Conservation (phyloP, 2,329 filamentous ascomycete species). For the Calycina marina region DNA sequence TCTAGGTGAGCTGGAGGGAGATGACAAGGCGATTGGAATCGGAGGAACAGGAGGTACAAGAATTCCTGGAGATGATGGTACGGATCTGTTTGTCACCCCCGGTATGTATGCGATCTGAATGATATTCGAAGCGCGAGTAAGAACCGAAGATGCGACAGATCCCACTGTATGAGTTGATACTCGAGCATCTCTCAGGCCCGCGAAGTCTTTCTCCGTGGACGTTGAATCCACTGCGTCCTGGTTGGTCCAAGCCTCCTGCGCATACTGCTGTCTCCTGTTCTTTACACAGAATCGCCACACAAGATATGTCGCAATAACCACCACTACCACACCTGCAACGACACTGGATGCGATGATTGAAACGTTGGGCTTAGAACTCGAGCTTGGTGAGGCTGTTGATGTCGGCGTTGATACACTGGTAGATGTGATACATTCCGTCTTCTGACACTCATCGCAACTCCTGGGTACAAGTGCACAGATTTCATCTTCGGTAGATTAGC, state of each 20-base stretch:
- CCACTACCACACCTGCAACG: constrained; percentile 63
- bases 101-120: constrained; percentile 99
- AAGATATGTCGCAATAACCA: constrained; percentile 63
- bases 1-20: constrained; percentile 38
- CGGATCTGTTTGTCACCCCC: constrained; percentile 84
- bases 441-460: constrained; percentile 45
- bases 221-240: constrained; percentile 33
- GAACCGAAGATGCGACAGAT: constrained; percentile 87
- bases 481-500: no score
- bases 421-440: constrained; percentile 36
- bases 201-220: constrained; percentile 37
- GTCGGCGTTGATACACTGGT: constrained; percentile 9
- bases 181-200: constrained; percentile 42
- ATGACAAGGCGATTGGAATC: constrained; percentile 56
- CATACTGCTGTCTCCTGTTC: constrained; percentile 54
- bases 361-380: constrained; percentile 41
- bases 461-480: constrained; percentile 44
- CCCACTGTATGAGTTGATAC: constrained; percentile 74
- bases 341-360: constrained; percentile 89
- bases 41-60: constrained; percentile 88
- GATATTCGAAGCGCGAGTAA: constrained; percentile 93
- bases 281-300: constrained; percentile 84
- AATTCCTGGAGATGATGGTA: constrained; percentile 64
- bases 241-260: constrained; percentile 41
- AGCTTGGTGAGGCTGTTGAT: constrained; percentile 5